Evolutionary conservation across 441 rosid genomes (phyloP), one percentile per base, ranked within the genome.

Genomic region (Raphanus hybrid): DNA sequence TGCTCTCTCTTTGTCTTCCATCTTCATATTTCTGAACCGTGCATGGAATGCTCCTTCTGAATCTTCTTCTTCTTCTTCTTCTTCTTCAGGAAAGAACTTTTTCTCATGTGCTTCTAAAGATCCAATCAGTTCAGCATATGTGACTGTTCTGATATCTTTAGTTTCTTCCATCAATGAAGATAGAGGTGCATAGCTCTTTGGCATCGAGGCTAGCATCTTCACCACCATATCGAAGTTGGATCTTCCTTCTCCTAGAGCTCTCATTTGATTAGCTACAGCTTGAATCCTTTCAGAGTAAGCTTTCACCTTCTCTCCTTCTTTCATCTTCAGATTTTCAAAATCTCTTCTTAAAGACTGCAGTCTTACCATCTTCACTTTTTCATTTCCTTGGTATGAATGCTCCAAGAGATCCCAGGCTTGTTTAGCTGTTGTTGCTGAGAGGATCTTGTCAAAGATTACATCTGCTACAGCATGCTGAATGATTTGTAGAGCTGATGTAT

Each of bases 261-360:
- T 27, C 32, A 27, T 27, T 27, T 27, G 32, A 27, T 27, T 27
- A 27, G 32, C 32, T 27, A 27, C 32, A 27, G 32, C 32, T 4
- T 27, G 32, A 4, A 27, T 27, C 5, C 34, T 29, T 0, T 29
- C 34, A 29, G 34, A 29, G 5, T 29, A 29, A 29, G 34, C 5
- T 5, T 29, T 29, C 4, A 29, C 34, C 34, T 29, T 71, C 9
- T 71, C 75, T 27, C 67, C 58, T 26, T 71, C 67, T 14, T 61
- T 60, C 58, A 59, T 71, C 18, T 71, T 71, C 6, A 71, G 29
- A 15, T 71, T 71, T 3, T 60, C 29, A n/a, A 71, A 60, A 0
- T 71, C 67, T 41, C 59, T 71, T 26, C 41, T 59, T 5, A 41
- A 14, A 0, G 58, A 3, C 1, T 71, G 67, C 0, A 71, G 18